Evolutionary conservation across 1,139 yeast genomes (phyloP), one percentile per base, ranked within the genome.

Genomic region (Spencermartinsiella ligniputridi): DNA sequence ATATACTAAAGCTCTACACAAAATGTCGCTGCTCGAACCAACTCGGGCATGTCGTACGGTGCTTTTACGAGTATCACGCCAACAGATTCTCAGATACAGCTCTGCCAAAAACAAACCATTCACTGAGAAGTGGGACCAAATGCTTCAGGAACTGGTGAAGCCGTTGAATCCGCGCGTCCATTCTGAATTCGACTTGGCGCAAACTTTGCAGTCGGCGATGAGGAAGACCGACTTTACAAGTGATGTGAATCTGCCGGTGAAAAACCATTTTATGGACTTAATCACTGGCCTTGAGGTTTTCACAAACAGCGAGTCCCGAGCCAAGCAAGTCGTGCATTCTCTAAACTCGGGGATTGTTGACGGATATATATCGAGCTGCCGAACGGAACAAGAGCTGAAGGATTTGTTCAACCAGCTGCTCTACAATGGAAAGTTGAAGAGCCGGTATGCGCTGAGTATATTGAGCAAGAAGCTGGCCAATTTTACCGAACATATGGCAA

Each of bases 251-350:
- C n/a, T n/a, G n/a, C n/a, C n/a, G n/a, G n/a, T n/a, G n/a, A 22
- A 49, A 18, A 51, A 47, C 25, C 64, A 60, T 40, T 60, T 58
- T 41, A 50, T 54, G 40, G 60, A 58, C 18, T 50, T 60, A 16
- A 53, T 60, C 38, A 49, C 53, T 2, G 63, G 62, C 2, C 53
- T 60, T 9, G 53, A 53, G 22, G 47, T 54, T 22, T 44, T 48
- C 29, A 48, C 42, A 18, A 41, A 24, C 15, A 17, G 18, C 35
- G 29, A 35, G 22, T 30, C 32, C 17, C 32, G 44, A 36, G 38
- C 42, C 16, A 35, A 40, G 24, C 30, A 39, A 16, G n/a, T n/a
- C n/a, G n/a, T n/a, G n/a, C n/a, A n/a, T n/a, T 35, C 32, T 21
- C 20, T 40, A 17, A 30, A 33, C 13, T 30, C 17, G 51, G 44